Conservation (phyloP, 2,329 filamentous ascomycete genomes). For the Verticillium zaregamsianum region DNA sequence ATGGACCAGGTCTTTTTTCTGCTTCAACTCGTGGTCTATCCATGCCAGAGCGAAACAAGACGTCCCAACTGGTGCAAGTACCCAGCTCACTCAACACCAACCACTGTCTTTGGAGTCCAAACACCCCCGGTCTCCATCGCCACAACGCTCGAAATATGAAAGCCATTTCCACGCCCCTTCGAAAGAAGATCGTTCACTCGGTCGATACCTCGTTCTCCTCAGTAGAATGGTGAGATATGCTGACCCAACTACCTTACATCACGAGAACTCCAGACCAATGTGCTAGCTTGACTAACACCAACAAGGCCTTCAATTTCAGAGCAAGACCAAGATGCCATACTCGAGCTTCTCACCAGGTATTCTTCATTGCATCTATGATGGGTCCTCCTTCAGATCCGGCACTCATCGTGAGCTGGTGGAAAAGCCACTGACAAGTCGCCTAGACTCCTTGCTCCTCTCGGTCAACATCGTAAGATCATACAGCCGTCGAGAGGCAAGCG, state of each 20-base stretch:
- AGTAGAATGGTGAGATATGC: slow-evolving; percentile 49
- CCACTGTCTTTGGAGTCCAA: neutral
- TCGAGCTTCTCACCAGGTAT: slow-evolving; percentile 66
- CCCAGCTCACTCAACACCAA: neutral
- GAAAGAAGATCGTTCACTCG: slow-evolving; percentile 57
- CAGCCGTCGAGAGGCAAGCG: slow-evolving; percentile 59
- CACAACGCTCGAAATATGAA: neutral
- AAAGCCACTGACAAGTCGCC: slow-evolving; percentile 4
- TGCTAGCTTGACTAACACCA: neutral
- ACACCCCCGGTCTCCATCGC: too few species aligned
- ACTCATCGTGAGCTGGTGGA: neutral
- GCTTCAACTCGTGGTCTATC: neutral
- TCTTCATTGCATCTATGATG: slow-evolving; percentile 8
- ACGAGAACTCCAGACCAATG: neutral
- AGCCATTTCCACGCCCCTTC: slow-evolving; percentile 1
- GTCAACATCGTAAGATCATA: slow-evolving; percentile 54
- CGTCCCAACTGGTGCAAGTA: neutral
- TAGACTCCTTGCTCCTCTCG: slow-evolving; percentile 61
- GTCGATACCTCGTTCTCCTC: slow-evolving; percentile 62
- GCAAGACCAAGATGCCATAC: slow-evolving; percentile 58
- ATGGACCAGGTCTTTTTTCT: neutral
- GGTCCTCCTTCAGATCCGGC: neutral
- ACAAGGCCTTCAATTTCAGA: slow-evolving; percentile 56
- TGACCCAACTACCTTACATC: neutral
- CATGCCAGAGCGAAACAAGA: neutral